These are phyloP conservation scores for Thelonectria olida DNA, from an alignment of 2,329 filamentous ascomycete species.

Conservation along the genomic window DNA sequence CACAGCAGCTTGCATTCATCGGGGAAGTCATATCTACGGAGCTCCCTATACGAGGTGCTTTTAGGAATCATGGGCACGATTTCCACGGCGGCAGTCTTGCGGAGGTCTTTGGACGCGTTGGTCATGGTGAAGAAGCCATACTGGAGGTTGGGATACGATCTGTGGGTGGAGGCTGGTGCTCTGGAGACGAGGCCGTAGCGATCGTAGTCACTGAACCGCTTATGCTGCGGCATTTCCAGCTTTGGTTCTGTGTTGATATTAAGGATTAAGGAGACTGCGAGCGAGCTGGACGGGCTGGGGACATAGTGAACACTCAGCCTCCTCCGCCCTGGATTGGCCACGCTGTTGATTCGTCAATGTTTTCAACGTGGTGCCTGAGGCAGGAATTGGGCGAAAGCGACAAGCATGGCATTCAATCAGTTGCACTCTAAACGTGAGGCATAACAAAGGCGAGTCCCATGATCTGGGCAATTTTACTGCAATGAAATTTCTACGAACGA, in stretches of 20 bases:
- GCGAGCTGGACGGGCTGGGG: neutral
- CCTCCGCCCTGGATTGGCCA: too few relatives aligned
- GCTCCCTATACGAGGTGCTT: neutral
- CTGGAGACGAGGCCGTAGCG: neutral
- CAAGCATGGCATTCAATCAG: too few relatives aligned
- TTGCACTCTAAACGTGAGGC: neutral
- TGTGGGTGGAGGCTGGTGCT: neutral
- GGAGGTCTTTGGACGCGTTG: neutral
- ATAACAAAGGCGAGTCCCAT: neutral
- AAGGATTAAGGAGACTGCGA: too few relatives aligned
- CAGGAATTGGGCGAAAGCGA: too few relatives aligned
- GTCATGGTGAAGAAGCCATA: neutral
- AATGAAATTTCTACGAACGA: neutral
- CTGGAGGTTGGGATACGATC: neutral
- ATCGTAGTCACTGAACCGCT: neutral
- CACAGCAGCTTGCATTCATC: neutral
- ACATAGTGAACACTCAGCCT: neutral
- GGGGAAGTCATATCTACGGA: neutral
- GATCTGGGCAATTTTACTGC: neutral
- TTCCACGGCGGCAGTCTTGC: neutral
- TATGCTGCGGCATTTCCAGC: neutral
- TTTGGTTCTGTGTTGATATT: too few relatives aligned
- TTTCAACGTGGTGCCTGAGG: too few relatives aligned
- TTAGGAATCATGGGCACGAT: neutral
- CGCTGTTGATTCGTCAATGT: too few relatives aligned